Base-by-base conservation (phyloP, 2,329 filamentous ascomycete genomes). In the Fusarium neocosmosporiellum region DNA sequence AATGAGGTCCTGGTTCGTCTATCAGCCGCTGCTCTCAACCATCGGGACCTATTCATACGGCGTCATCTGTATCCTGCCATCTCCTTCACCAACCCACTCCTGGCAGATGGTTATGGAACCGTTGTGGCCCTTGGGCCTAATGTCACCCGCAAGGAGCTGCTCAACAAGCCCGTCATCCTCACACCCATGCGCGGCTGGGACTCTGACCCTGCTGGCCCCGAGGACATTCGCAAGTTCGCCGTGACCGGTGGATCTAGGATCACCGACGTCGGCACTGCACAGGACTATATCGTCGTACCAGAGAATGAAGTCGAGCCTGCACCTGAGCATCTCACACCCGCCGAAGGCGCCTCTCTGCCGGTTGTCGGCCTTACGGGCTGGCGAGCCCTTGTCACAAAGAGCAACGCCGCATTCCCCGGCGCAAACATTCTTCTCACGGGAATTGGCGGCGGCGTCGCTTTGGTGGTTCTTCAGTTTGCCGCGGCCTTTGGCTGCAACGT, bases 11-110 rank as follows among this genome's bases (percentile, higher is more conserved):
- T 97, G 8, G 85, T 98, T 70, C 90, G 90, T 78, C 86, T 98
- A 78, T 88, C 89, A 37, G 93, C 95, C 59, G 93, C 92, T 1
- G 93, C 96, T 16, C 90, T 98, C 59, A 98, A 98, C 86, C 96
- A 98, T 85, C 93, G 95, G 77, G 96, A 98, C 82, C 90, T 97
- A 75, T 98, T 98, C 85, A 93, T 97, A 83, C 93, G 96, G 63
- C 95, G 96, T 82, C 92, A 95, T 79, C 90, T 97, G 43, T 98
- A 98, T 85, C 96, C 96, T 0, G 92, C 90, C 75, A 92, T 94
- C 61, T 92, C 93, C 14, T 97, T 97, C 81, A 88, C 89, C 67
- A 86, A 91, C 7, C 94, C 96, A 1, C 85, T 98, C 46, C 88
- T 97, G 29, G 91, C 95, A 68, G 96, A 98, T 80, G 96, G 94